A percentile compares a stretch with the other conserved stretches of the same genome.
Conservation (phyloP, 306 rosid species). For the Glycyrrhiza uralensis region DNA sequence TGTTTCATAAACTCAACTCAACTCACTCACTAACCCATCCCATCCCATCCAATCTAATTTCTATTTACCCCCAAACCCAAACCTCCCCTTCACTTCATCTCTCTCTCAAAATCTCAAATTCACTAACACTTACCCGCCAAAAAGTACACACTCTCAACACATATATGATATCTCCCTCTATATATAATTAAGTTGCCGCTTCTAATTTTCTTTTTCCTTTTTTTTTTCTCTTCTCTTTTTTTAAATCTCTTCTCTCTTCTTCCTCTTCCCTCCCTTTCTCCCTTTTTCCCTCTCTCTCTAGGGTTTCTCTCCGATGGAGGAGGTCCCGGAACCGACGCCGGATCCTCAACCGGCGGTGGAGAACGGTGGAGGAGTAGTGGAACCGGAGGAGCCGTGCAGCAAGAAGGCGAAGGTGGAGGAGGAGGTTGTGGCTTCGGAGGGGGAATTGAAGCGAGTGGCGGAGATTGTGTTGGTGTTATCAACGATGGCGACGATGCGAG, state of each 20-base stretch:
- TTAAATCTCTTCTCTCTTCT: conserved; percentile 9
- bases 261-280: not conserved
- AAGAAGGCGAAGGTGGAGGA: conserved; percentile 56
- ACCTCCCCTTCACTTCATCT: not conserved
- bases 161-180: too few species aligned
- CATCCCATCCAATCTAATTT: too few species aligned
- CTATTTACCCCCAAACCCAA: not conserved
- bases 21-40: not conserved
- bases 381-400: conserved; percentile 26
- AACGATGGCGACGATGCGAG: conserved; percentile 76
- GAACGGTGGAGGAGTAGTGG: conserved; percentile 39
- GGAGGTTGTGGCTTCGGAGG: not conserved
- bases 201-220: not conserved
- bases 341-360: conserved; percentile 17
- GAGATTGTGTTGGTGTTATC: conserved; percentile 86
- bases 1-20: not conserved
- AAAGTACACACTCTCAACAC: not conserved
- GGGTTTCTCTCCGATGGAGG: conserved; percentile 50
- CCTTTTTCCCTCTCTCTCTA: conserved; percentile 22
- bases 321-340: not conserved
- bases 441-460: conserved; percentile 71
- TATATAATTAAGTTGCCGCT: not conserved
- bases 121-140: not conserved
- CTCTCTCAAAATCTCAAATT: not conserved
- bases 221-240: not conserved